Evolutionary conservation across 164 flowering plant genomes (phyloP).

Genomic region (Akebia trifoliata): DNA sequence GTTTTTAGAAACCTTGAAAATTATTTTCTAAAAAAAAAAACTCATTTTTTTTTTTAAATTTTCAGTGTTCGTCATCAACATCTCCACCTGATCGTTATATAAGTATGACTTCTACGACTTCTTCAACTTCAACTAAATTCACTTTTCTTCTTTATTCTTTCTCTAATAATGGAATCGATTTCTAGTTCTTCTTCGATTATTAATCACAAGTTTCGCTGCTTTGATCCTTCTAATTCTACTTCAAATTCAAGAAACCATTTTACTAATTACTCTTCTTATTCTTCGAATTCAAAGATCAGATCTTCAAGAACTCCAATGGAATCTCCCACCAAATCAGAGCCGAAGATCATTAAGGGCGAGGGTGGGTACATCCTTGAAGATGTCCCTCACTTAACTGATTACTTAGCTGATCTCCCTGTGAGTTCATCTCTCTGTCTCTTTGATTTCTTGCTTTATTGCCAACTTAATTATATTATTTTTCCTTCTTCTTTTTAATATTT

Average conservation of each 20-base stretch:
- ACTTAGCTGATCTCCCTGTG: constrained; percentile 49
- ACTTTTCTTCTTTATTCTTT: too few relatives aligned
- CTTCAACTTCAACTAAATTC: too few relatives aligned
- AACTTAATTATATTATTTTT: background rate
- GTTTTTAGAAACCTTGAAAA: too few relatives aligned
- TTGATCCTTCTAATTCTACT: constrained; percentile 22
- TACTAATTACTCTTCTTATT: background rate
- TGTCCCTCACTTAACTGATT: constrained; percentile 62
- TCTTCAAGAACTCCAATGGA: constrained; percentile 7
- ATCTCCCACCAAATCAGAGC: background rate
- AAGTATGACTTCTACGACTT: background rate
- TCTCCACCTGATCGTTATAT: too few relatives aligned
- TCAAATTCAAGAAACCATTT: constrained; percentile 1
- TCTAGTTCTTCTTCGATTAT: constrained; percentile 19
- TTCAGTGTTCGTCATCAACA: too few relatives aligned
- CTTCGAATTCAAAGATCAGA: background rate
- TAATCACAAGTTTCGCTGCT: constrained; percentile 27
- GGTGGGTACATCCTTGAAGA: constrained; percentile 55
- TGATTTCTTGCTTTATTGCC: background rate
- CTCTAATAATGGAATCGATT: constrained; percentile 10
- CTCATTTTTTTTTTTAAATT: too few relatives aligned
- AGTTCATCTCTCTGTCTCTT: constrained; percentile 6
- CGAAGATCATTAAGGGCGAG: constrained; percentile 35
- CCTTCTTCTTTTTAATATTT: too few relatives aligned
- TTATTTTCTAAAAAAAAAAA: too few relatives aligned